Base-by-base conservation (phyloP, 2,329 filamentous ascomycete genomes). In the Diaporthe sp. region DNA sequence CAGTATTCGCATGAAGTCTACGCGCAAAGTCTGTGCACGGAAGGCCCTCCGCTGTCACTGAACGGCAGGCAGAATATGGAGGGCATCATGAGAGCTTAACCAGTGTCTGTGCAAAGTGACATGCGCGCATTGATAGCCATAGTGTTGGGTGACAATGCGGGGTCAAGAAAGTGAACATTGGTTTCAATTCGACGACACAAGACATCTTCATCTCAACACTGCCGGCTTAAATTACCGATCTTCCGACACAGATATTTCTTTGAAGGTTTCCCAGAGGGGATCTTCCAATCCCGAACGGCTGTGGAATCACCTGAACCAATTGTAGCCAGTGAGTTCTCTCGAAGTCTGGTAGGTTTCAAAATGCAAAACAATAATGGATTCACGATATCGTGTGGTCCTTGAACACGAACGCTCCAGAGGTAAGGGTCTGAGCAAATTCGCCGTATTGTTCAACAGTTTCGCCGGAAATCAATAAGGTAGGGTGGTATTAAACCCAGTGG, bases 81-180 rank as follows among this genome's bases (percentile, higher is more conserved):
- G 61, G 28, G 9, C 22, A 25, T 12, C 10, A 10, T 37, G 28
- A 37, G 28, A 37, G 62, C 28, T n/a, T 37, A 67, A 31, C 10
- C 17, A 19, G 44, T 37, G 61, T 67, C 44, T 67, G 61, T 67
- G 61, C 61, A 51, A 67, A 51, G 44, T 67, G 61, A 51, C 39
- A 46, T 46, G 61, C 13, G 61, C 28, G 61, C 61, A 67, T 51
- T 67, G 61, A 67, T 67, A 34, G 19, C 44, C 28, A n/a, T 10
- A 34, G 25, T 51, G 61, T 51, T 51, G 44, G 44, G 61, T 67
- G 61, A 67, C 42, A 51, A 34, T 67, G 61, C 61, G 61, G 42
- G 61, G 42, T 51, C 44, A 28, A 7, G 8, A 34, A 67, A 51
- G 42, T n/a, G 42, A 51, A 67, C 25, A 12, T 34, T 15, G 15